These are phyloP conservation scores for Cicer chorassanicum DNA, from an alignment of 306 rosid genomes.

Conservation along the genomic window DNA sequence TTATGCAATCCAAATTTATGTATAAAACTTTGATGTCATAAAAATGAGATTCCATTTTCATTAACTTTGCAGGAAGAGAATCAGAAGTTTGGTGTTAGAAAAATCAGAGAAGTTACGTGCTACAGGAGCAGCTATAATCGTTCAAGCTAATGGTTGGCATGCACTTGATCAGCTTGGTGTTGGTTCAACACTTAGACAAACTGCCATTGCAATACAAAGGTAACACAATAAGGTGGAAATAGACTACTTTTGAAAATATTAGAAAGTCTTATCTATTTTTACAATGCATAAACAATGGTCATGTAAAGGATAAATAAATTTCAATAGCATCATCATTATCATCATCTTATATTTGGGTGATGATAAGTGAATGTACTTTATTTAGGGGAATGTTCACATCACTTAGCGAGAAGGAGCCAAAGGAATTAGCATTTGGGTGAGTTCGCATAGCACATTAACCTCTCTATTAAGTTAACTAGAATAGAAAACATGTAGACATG, in stretches of 20 bases:
- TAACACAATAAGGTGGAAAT: too few species aligned
- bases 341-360: not conserved
- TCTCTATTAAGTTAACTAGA: not conserved
- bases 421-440: constrained; percentile 50
- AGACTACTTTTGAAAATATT: too few species aligned
- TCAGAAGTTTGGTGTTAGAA: constrained; percentile 59
- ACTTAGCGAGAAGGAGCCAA: constrained; percentile 20
- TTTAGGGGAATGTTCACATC: constrained; percentile 41
- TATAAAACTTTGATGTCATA: not conserved
- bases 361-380: not conserved
- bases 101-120: constrained; percentile 55
- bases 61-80: constrained; percentile 49
- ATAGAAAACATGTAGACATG: not conserved
- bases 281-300: too few species aligned
- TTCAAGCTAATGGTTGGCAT: constrained; percentile 65
- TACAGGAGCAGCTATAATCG: constrained; percentile 52
- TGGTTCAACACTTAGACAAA: constrained; percentile 53
- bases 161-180: constrained; percentile 65
- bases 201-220: constrained; percentile 53
- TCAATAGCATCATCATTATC: not conserved
- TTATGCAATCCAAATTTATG: not conserved
- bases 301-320: not conserved
- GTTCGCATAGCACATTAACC: not conserved
- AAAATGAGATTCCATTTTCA: not conserved
- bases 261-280: too few species aligned